phyloP scores from a whole-genome alignment of 1,284 basidiomycete genomes.

The Melampsora larici-populina region DNA sequence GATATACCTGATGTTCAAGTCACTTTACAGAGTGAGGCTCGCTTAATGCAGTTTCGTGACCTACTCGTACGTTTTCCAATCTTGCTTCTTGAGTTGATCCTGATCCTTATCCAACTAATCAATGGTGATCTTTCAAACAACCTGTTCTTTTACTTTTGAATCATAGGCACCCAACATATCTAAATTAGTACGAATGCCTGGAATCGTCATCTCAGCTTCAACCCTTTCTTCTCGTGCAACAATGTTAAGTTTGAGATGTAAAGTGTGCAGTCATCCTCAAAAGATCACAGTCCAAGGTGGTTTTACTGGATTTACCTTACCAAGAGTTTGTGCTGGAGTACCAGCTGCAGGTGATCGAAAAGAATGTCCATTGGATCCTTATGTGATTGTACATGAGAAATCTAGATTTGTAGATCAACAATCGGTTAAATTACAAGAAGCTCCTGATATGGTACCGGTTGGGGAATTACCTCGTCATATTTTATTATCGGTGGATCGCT shows the following conservation, averaged over 20 bases:
- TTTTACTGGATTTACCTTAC: slow-evolving; percentile 80
- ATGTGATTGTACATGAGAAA: slow-evolving; percentile 90
- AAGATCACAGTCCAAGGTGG: slow-evolving; percentile 75
- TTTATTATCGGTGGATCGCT: slow-evolving; percentile 79
- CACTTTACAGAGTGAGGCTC: slow-evolving; percentile 79
- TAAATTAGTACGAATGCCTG: slow-evolving; percentile 91
- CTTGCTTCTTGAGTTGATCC: background rate
- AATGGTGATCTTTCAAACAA: background rate
- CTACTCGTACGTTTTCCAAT: slow-evolving; percentile 61
- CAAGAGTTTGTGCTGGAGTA: slow-evolving; percentile 74
- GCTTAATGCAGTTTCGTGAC: slow-evolving; percentile 89
- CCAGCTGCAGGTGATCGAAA: slow-evolving; percentile 74
- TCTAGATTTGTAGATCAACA: slow-evolving; percentile 95
- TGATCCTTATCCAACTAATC: slow-evolving; percentile 2
- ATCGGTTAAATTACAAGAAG: slow-evolving; percentile 94
- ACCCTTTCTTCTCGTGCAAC: slow-evolving; percentile 89
- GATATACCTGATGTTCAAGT: slow-evolving; percentile 83
- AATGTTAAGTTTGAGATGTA: slow-evolving; percentile 86
- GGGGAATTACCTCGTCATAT: slow-evolving; percentile 97
- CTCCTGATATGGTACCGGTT: slow-evolving; percentile 98
- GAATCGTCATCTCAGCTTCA: slow-evolving; percentile 96
- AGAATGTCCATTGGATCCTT: slow-evolving; percentile 92
- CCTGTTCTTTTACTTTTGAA: background rate
- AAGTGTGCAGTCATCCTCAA: slow-evolving; percentile 80
- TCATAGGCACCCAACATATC: slow-evolving; percentile 79